Conservation (phyloP, 108 stramenopile genomes). For the Skeletonema costatum region DNA sequence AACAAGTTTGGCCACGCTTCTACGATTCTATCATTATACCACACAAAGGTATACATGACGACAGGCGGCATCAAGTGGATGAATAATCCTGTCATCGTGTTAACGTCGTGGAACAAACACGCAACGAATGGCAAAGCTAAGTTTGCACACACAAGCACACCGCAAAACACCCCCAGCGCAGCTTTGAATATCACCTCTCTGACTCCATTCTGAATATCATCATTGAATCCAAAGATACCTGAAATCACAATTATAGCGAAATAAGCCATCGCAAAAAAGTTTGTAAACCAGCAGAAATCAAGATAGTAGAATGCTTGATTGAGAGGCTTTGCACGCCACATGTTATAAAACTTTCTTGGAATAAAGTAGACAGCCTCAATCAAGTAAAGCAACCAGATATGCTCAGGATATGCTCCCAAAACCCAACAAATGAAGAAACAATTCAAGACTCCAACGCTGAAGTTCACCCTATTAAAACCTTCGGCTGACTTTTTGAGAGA, state of each 20-base stretch:
- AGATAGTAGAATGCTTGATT: slow-evolving; percentile 49
- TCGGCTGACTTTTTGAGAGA: slow-evolving; percentile 29
- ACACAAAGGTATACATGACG: slow-evolving; percentile 59
- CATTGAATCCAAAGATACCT: background rate
- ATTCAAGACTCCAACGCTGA: slow-evolving; percentile 50
- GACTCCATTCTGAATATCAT: background rate
- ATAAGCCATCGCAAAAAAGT: slow-evolving; percentile 25
- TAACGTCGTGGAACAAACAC: slow-evolving; percentile 62
- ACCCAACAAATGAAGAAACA: slow-evolving; percentile 47
- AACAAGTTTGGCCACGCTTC: slow-evolving; percentile 57
- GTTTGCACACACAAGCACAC: slow-evolving; percentile 52
- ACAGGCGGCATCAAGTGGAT: slow-evolving; percentile 65
- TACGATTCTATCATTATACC: slow-evolving; percentile 37
- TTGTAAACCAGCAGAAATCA: slow-evolving; percentile 63
- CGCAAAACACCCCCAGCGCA: slow-evolving; percentile 48
- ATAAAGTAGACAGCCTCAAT: slow-evolving; percentile 40
- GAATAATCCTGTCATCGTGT: slow-evolving; percentile 55
- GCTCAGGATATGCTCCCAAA: slow-evolving; percentile 47
- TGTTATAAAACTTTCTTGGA: slow-evolving; percentile 37
- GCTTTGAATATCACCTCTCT: slow-evolving; percentile 38
- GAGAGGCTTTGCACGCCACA: slow-evolving; percentile 44
- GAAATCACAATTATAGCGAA: slow-evolving; percentile 12
- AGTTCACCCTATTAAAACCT: slow-evolving; percentile 55
- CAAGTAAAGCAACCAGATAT: slow-evolving; percentile 57
- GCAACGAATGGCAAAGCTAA: slow-evolving; percentile 62